phyloP scores from a whole-genome alignment of 2,329 filamentous ascomycete genomes.

The Trichoderma lentiforme region DNA sequence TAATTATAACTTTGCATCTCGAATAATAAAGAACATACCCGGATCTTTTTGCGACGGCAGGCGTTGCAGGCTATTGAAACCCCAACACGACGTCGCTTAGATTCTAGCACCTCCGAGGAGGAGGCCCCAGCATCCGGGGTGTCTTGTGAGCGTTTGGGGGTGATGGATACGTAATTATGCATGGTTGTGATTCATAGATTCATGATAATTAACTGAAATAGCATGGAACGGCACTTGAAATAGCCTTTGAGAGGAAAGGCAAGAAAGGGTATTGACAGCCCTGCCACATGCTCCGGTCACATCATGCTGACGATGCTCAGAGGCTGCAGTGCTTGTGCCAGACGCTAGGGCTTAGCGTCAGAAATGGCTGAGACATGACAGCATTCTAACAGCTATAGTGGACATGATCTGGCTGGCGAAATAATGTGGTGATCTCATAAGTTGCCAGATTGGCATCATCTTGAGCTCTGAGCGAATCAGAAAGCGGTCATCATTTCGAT shows the following conservation, averaged over 20 bases:
- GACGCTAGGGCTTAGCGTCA: background rate
- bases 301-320: background rate
- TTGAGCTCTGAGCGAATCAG: background rate
- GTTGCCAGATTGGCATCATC: background rate
- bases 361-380: background rate
- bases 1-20: background rate
- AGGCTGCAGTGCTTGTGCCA: background rate
- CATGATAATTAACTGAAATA: background rate
- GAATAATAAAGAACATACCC: background rate
- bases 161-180: background rate
- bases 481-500: background rate
- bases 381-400: background rate
- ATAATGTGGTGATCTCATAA: background rate
- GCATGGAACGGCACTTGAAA: background rate
- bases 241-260: background rate
- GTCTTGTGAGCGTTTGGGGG: background rate
- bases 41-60: background rate
- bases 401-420: background rate
- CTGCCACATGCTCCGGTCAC: background rate
- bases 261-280: background rate
- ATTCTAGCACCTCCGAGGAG: background rate
- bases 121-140: background rate
- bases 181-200: background rate
- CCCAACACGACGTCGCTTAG: background rate
- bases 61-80: background rate